Base-by-base conservation (phyloP, 129 eudicot species). In the Artemisia tridentata region DNA sequence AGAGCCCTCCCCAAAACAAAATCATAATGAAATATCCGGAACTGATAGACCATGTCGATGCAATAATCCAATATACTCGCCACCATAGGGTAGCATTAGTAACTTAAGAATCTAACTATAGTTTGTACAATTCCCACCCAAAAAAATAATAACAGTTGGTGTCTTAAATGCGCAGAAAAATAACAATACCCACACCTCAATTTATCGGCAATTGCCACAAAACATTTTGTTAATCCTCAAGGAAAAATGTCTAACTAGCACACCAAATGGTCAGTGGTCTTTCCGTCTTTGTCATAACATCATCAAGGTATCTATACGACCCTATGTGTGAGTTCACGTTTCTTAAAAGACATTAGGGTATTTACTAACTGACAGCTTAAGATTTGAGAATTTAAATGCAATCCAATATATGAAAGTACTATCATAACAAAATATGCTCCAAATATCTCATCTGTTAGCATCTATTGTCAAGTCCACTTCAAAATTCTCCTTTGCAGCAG, bases 141-240 rank as follows among this genome's bases (percentile, higher is more conserved):
- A 41, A 19, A 54, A 11, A 52, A 25, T 9, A 45, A 7, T 34
- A 38, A 38, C 1, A 59, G 17, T 15, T 29, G 41, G 6, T 17
- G 12, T 21, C 27, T 73, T 73, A 60, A 20, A 14, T 16, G 41
- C 12, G 52, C 3, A 25, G 27, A 64, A 27, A 53, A 52, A 17
- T 16, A n/a, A 63, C 52, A 7, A 73, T 73, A 63, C 21, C 45
- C 38, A 43, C 20, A 38, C 55, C 54, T 34, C 16, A 10, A 63
- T 55, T 51, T 51, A 7, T 73, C 60, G 31, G 78, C 61, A 18
- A 53, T 29, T 60, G 63, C 41, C 29, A 71, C 15, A 68, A 69
- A 63, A 51, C 50, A 51, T 48, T 43, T 56, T 29, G 14, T 62
- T 72, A 61, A 61, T 19, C 23, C 49, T 51, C 61, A 27, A 15